A percentile compares a stretch with the other conserved stretches of the same genome.
phyloP scores from a whole-genome alignment of 2,329 filamentous ascomycete genomes.

The Botrytis tulipae region DNA sequence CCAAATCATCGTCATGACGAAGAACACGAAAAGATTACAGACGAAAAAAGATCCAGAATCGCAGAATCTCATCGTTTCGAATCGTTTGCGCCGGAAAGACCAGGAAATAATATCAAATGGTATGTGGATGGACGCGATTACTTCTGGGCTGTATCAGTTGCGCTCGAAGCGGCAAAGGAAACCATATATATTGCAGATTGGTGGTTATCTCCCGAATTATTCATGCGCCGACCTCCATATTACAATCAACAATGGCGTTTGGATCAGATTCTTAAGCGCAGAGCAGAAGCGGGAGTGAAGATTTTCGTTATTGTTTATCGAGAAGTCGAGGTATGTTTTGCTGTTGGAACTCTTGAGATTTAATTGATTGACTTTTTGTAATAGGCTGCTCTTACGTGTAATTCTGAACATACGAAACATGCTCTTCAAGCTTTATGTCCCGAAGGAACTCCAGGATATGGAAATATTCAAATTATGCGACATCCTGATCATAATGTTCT shows the following conservation, averaged over 20 bases:
- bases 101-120: conserved; percentile 90
- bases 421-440: conserved; percentile 77
- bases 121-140: conserved; percentile 96
- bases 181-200: conserved; percentile 95
- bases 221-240: conserved; percentile 79
- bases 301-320: conserved; percentile 94
- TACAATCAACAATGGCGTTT: conserved; percentile 82
- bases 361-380: conserved; percentile 42
- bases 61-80: conserved; percentile 75
- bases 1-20: conserved; percentile 90
- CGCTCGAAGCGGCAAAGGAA: conserved; percentile 86
- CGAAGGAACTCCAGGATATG: conserved; percentile 74
- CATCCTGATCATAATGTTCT: conserved; percentile 95
- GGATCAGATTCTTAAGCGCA: conserved; percentile 82
- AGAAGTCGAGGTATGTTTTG: conserved; percentile 49
- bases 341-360: neutral
- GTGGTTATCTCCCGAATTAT: conserved; percentile 92
- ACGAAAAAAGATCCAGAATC: conserved; percentile 73
- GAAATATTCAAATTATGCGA: conserved; percentile 85
- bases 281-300: conserved; percentile 88
- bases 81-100: conserved; percentile 86
- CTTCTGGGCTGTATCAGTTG: conserved; percentile 88
- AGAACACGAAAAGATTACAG: conserved; percentile 80
- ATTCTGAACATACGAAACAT: conserved; percentile 89
- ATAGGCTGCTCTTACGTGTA: conserved; percentile 79